Evolutionary conservation across 345 rosid genomes (phyloP), one percentile per base, ranked within the genome.

Genomic region (Ailanthus altissimus): DNA sequence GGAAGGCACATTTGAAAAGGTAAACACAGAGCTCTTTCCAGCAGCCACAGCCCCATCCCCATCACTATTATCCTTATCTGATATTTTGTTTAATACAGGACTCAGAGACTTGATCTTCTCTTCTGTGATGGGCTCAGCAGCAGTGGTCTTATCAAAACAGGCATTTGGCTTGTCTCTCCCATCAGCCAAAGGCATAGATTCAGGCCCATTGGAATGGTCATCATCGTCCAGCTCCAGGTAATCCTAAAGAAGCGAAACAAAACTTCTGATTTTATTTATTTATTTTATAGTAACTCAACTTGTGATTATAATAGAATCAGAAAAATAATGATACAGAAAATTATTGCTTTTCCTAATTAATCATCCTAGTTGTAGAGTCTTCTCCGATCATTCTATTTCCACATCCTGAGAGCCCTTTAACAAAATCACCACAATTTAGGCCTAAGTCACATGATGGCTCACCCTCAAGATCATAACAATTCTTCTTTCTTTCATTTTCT

Each of bases 161-260:
- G 59, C 57, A 72, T 81, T 84, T 67, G 50, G 76, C 84, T 87
- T 87, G 65, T 80, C 89, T 76, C 67, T 81, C 74, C 75, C 82
- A 59, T 77, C 84, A 77, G 42, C 74, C 49, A 63, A 65, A 46
- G 74, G 54, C 75, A 83, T 66, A 81, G 87, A 71, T 42, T 73
- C 71, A 28, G 50, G 73, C 73, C 78, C 85, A 77, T 64, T 80
- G 64, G 76, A 43, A 76, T 67, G 50, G 49, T 70, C 83, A 50
- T 90, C 95, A 76, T 90, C 93, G 75, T 92, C 99, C 88, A 88
- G 76, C 54, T 90, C 96, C 80, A 93, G 61, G 77, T 76, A 83
- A 81, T 93, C 98, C 99, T 96, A 82, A 71, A 75, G 76, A 74
- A 56, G 32, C 49, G 13, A 45, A 38, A 16, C 51, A 67, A 58